A percentile compares a stretch with the other conserved stretches of the same genome.
phyloP scores from a whole-genome alignment of 2,329 filamentous ascomycete genomes.

The Emericellopsis atlantica region DNA sequence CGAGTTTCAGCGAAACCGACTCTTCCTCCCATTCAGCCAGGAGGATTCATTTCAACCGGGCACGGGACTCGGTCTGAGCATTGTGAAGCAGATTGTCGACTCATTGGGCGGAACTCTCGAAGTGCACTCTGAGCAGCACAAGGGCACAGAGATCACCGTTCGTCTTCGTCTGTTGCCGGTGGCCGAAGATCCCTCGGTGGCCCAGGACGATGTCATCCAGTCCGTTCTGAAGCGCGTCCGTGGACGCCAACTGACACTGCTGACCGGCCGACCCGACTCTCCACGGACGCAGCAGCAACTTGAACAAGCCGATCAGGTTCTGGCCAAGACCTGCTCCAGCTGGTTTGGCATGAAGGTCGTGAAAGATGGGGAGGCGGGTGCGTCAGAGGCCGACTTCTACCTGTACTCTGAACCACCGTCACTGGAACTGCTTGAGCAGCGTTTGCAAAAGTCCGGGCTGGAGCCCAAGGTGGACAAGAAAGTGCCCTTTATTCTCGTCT shows the following conservation, averaged over 20 bases:
- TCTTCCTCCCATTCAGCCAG: slow-evolving; percentile 52
- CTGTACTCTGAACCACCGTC: slow-evolving; percentile 15
- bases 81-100: slow-evolving; percentile 48
- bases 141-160: slow-evolving; percentile 42
- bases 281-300: slow-evolving; percentile 5
- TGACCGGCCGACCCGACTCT: slow-evolving; percentile 5
- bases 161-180: slow-evolving; percentile 23
- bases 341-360: slow-evolving; percentile 21
- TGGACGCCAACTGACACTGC: slow-evolving; percentile 7
- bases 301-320: slow-evolving; percentile 12
- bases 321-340: slow-evolving; percentile 14
- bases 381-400: slow-evolving; percentile 9
- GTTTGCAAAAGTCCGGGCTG: slow-evolving; percentile 4
- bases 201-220: slow-evolving; percentile 6
- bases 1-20: slow-evolving; percentile 44
- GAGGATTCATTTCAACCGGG: slow-evolving; percentile 49
- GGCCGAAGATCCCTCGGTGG: not conserved
- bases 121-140: slow-evolving; percentile 36
- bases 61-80: slow-evolving; percentile 49
- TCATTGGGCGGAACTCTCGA: slow-evolving; percentile 46
- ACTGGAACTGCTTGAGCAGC: slow-evolving; percentile 4
- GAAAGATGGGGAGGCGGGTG: slow-evolving; percentile 4
- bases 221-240: slow-evolving; percentile 5
- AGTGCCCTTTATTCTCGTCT: slow-evolving; percentile 14
- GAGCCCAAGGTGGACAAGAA: slow-evolving; percentile 1